Percentiles rank a stretch among this genome's conserved stretches.
These are phyloP conservation scores for Quercus engelmannii DNA, from an alignment of 306 rosid species.

Conservation along the genomic window DNA sequence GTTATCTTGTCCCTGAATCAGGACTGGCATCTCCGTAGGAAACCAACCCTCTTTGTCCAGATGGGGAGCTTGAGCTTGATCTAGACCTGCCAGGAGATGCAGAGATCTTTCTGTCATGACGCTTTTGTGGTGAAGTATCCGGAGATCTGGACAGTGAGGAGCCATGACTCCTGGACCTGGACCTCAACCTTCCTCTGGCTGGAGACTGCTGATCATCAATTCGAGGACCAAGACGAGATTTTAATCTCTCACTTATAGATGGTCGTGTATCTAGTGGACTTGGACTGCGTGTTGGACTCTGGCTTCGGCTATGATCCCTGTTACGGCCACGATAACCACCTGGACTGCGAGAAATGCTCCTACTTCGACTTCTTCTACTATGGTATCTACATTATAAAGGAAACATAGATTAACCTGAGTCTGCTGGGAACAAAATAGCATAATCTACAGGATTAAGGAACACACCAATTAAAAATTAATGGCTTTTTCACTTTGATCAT, in stretches of 20 bases:
- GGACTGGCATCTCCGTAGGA: constrained; percentile 87
- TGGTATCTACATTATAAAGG: constrained; percentile 38
- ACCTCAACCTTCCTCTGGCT: constrained; percentile 38
- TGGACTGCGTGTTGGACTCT: constrained; percentile 50
- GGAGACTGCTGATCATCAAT: constrained; percentile 36
- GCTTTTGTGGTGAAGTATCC: constrained; percentile 46
- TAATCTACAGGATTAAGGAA: not conserved
- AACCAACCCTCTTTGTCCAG: constrained; percentile 80
- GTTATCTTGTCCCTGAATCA: constrained; percentile 42
- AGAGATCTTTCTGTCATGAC: constrained; percentile 32
- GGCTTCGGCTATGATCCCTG: constrained; percentile 44
- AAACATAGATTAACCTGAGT: not conserved
- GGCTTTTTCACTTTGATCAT: not conserved
- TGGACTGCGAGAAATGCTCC: constrained; percentile 77
- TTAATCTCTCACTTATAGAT: constrained; percentile 63
- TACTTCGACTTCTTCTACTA: constrained; percentile 64
- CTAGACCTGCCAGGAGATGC: constrained; percentile 62
- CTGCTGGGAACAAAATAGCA: not conserved
- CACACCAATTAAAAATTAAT: no score
- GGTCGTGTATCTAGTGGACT: constrained; percentile 64
- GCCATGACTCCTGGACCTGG: constrained; percentile 35
- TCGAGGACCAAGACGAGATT: constrained; percentile 84
- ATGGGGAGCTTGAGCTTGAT: constrained; percentile 76
- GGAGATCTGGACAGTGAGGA: constrained; percentile 60
- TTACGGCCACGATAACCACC: constrained; percentile 46